Conservation (phyloP, 2,329 filamentous ascomycete genomes). For the Alternaria atra region DNA sequence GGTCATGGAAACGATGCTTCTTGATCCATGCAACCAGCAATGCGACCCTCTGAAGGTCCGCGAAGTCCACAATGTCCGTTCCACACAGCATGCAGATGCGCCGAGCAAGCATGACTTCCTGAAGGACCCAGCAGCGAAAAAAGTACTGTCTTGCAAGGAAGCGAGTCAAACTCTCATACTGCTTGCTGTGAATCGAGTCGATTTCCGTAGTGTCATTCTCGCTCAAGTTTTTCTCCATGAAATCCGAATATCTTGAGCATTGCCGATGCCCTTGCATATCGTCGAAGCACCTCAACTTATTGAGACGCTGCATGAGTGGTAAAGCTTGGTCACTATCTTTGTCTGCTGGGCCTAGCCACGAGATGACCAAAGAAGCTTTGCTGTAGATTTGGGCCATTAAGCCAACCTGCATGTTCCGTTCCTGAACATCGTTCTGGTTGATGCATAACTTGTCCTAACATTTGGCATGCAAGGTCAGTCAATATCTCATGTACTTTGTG, state of each 20-base stretch:
- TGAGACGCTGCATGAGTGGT: conserved; percentile 2
- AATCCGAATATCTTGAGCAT: not conserved
- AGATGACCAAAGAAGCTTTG: conserved; percentile 5
- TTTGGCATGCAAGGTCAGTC: not conserved
- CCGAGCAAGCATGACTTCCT: conserved; percentile 5
- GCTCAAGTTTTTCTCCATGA: not conserved
- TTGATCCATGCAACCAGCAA: not conserved
- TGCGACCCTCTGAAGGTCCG: not conserved
- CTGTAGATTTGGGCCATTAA: conserved; percentile 21
- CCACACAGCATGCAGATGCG: conserved; percentile 3
- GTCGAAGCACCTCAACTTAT: not conserved
- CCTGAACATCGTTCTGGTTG: conserved; percentile 15
- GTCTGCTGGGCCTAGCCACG: conserved; percentile 23
- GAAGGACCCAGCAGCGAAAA: conserved; percentile 11
- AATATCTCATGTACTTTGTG: not conserved
- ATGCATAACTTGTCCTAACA: conserved; percentile 21
- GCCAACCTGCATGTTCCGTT: conserved; percentile 18
- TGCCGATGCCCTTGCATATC: not conserved
- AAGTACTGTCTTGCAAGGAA: conserved; percentile 9
- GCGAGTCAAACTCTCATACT: not conserved
- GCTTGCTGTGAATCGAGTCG: not conserved
- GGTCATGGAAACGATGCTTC: not conserved
- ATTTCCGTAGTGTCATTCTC: not conserved
- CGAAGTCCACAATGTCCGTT: not conserved
- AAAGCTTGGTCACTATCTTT: conserved; percentile 2